Base-by-base conservation (phyloP, 1,139 yeast species). In the Taphrina wiesneri region DNA sequence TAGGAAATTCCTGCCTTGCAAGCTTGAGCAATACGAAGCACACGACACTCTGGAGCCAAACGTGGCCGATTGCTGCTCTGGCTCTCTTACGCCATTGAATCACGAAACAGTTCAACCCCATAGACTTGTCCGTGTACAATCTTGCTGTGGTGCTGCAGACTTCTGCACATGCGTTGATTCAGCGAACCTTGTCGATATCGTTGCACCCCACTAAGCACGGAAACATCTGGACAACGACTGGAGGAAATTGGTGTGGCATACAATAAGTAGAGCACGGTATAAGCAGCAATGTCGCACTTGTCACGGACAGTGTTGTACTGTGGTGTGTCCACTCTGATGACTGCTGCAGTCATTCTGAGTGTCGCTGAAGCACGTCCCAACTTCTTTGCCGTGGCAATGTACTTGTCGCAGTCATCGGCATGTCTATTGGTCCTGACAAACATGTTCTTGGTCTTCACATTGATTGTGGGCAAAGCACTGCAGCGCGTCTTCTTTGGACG, bases 401-500 rank as follows among this genome's bases (percentile, higher is more conserved):
- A 79, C 25, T 72, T 83, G 19, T 75, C 83, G 13, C 80, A 80
- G 68, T 82, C 82, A 19, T 74, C 75, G 41, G 74, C 79, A 39
- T 77, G 79, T 61, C 71, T 79, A 47, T 70, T 81, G 21, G 70
- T 75, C 0, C 69, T 82, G 23, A 74, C 77, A 34, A 82, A 82
- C 71, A 76, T 81, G 77, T 74, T 82, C 17, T 74, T 84, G 54
- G 75, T 78, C 49, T 72, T 80, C 56, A 70, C 80, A 3, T 69
- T 81, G 7, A 61, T 80, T 2, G 23, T 78, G n/a, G 86, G 84
- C 5, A 79, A 80, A 68, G 28, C 78, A 5, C 70, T 84, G 0
- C 86, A 84, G 69, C 67, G 75, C 62, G 3, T 86, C 0, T 74
- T 91, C 56, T 91, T 91, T 78, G 97, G 97, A 0, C 86, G 85